Conservation (phyloP, 768 basidiomycete genomes). For the Rhodotorula toruloides region DNA sequence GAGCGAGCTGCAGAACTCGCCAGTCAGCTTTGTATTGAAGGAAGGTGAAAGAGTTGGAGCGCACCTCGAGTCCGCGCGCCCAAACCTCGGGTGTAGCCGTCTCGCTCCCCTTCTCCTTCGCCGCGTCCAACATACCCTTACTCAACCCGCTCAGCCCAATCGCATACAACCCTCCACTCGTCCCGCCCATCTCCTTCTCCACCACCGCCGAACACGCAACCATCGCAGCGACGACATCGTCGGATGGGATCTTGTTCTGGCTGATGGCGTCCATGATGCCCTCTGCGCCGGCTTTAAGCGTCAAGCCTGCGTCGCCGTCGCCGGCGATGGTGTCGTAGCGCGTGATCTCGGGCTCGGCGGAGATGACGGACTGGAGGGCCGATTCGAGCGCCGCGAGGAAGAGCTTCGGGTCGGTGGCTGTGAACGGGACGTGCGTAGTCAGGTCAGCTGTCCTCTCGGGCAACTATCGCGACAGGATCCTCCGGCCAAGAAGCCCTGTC, state of each 20-base stretch:
- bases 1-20: constrained; percentile 24
- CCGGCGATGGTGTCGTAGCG: constrained; percentile 84
- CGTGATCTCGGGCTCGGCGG: constrained; percentile 83
- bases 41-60: neutral
- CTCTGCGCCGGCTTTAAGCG: constrained; percentile 60
- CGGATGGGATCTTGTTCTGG: constrained; percentile 19
- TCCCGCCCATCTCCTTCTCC: constrained; percentile 43
- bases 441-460: too few species aligned
- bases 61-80: constrained; percentile 37
- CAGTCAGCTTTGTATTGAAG: neutral
- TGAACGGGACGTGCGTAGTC: neutral
- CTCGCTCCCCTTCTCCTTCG: constrained; percentile 10
- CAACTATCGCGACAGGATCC: neutral
- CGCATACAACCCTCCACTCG: constrained; percentile 41
- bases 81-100: constrained; percentile 32
- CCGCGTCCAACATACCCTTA: constrained; percentile 36
- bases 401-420: constrained; percentile 33
- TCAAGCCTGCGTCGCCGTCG: constrained; percentile 70
- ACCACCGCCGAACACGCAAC: constrained; percentile 34
- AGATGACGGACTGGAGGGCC: constrained; percentile 58
- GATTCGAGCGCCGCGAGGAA: constrained; percentile 42
- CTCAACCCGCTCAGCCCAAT: constrained; percentile 42
- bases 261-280: constrained; percentile 36
- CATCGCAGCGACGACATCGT: constrained; percentile 39
- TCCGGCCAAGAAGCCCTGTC: neutral